phyloP scores from a whole-genome alignment of 2,329 filamentous ascomycete species.

The Ophiocordyceps camponoti-leonardi region DNA sequence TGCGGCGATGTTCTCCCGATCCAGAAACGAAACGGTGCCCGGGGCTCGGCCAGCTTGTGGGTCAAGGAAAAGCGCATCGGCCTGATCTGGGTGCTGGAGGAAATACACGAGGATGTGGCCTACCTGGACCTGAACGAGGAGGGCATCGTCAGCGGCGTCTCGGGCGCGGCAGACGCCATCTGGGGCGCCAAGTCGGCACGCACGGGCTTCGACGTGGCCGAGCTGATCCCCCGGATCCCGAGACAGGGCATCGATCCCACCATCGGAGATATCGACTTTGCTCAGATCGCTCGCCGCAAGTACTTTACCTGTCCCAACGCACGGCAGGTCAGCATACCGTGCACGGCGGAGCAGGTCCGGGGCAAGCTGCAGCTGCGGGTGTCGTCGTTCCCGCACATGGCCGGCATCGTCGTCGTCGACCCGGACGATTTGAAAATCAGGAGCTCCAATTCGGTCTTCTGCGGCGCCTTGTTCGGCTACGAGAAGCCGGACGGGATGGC shows the following conservation, averaged over 20 bases:
- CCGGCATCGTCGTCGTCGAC: slow-evolving; percentile 87
- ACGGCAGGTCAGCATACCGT: slow-evolving; percentile 65
- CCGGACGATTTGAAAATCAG: slow-evolving; percentile 62
- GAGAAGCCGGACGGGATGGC: slow-evolving; percentile 64
- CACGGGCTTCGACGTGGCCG: slow-evolving; percentile 56
- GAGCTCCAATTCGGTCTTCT: slow-evolving; percentile 91
- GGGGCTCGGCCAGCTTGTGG: slow-evolving; percentile 89
- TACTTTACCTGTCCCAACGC: slow-evolving; percentile 76
- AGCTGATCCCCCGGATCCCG: slow-evolving; percentile 68
- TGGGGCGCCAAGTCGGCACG: slow-evolving; percentile 60
- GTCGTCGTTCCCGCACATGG: slow-evolving; percentile 93
- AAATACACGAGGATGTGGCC: slow-evolving; percentile 89
- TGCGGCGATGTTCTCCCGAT: slow-evolving; percentile 98
- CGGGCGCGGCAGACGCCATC: slow-evolving; percentile 67
- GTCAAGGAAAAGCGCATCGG: slow-evolving; percentile 93
- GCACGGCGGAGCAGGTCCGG: slow-evolving; percentile 58
- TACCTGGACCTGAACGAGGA: slow-evolving; percentile 61
- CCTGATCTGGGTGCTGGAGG: slow-evolving; percentile 93
- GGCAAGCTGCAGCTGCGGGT: slow-evolving; percentile 59
- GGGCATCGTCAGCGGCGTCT: slow-evolving; percentile 50
- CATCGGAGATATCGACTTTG: slow-evolving; percentile 61
- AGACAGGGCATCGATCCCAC: slow-evolving; percentile 54
- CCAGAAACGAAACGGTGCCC: slow-evolving; percentile 82
- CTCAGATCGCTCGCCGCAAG: slow-evolving; percentile 50
- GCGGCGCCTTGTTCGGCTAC: slow-evolving; percentile 78